Evolutionary conservation across 352 stramenopile genomes (phyloP).

Genomic region (Plasmopara halstedii): DNA sequence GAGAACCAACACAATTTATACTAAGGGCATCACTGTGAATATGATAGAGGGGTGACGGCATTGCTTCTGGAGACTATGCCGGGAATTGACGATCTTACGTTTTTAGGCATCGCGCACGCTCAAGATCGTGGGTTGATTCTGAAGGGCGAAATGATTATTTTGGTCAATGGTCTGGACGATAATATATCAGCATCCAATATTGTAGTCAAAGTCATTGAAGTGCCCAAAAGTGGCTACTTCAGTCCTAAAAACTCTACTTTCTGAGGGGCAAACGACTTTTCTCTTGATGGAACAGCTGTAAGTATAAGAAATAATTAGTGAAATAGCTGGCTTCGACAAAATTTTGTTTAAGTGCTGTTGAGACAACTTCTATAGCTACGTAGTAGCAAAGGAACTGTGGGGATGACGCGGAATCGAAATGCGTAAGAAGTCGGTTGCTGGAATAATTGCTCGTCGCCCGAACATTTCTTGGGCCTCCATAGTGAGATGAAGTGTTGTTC

Average conservation of each 20-base stretch:
- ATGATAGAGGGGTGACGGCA: constrained; percentile 50
- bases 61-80: constrained; percentile 72
- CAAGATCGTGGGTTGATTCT: constrained; percentile 77
- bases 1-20: neutral
- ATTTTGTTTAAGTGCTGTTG: neutral
- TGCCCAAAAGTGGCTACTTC: constrained; percentile 51
- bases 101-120: constrained; percentile 75
- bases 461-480: constrained; percentile 63
- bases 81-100: constrained; percentile 78
- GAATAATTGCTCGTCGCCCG: constrained; percentile 49
- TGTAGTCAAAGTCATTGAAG: constrained; percentile 86
- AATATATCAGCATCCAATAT: constrained; percentile 75
- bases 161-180: constrained; percentile 86
- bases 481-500: constrained; percentile 62
- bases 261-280: no score
- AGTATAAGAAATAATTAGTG: neutral
- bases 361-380: constrained; percentile 12
- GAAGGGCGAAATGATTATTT: constrained; percentile 82
- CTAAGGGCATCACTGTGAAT: constrained; percentile 5
- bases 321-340: no score
- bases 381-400: no score
- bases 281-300: no score
- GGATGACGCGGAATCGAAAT: constrained; percentile 57
- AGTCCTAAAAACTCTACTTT: constrained; percentile 50
- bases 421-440: constrained; percentile 72